Conservation (phyloP, 1,284 basidiomycete genomes). For the Apiotrichum laibachii region DNA sequence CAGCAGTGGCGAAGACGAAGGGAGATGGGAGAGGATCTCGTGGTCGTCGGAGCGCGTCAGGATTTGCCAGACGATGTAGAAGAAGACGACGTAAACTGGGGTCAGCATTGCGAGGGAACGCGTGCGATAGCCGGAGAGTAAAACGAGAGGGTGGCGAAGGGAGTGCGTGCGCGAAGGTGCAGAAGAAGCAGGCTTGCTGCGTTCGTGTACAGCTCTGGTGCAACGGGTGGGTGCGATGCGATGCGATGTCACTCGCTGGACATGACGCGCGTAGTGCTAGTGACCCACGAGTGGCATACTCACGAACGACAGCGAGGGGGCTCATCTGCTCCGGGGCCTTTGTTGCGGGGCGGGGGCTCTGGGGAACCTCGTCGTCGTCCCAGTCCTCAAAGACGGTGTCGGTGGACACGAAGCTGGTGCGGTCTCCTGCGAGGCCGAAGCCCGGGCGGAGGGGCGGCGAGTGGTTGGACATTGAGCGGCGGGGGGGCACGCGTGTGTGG, state of each 20-base stretch:
- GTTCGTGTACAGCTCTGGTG: too few relatives aligned
- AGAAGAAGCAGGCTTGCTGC: too few relatives aligned
- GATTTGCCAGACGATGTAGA: slow-evolving; percentile 47
- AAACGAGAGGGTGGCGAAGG: too few relatives aligned
- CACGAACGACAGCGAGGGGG: slow-evolving; percentile 42
- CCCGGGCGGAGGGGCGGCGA: neutral
- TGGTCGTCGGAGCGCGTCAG: slow-evolving; percentile 44
- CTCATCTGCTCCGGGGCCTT: slow-evolving; percentile 44
- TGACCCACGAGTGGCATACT: slow-evolving; percentile 15
- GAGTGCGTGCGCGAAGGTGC: too few relatives aligned
- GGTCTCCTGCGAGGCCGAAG: neutral
- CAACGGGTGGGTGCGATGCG: too few relatives aligned
- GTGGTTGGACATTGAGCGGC: neutral
- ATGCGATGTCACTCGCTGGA: too few relatives aligned
- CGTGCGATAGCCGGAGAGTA: too few relatives aligned
- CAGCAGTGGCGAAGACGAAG: slow-evolving; percentile 24
- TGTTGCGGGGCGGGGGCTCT: neutral
- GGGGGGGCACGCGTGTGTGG: neutral
- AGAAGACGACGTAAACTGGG: slow-evolving; percentile 43
- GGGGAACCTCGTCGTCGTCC: slow-evolving; percentile 1
- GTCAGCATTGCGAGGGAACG: slow-evolving; percentile 1
- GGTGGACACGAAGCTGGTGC: slow-evolving; percentile 8
- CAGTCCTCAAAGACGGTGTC: slow-evolving; percentile 2
- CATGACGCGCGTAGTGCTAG: too few relatives aligned
- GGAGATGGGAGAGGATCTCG: slow-evolving; percentile 41